Evolutionary conservation across 2,329 filamentous ascomycete genomes (phyloP).

Genomic region (Dactylellina drechsleri): DNA sequence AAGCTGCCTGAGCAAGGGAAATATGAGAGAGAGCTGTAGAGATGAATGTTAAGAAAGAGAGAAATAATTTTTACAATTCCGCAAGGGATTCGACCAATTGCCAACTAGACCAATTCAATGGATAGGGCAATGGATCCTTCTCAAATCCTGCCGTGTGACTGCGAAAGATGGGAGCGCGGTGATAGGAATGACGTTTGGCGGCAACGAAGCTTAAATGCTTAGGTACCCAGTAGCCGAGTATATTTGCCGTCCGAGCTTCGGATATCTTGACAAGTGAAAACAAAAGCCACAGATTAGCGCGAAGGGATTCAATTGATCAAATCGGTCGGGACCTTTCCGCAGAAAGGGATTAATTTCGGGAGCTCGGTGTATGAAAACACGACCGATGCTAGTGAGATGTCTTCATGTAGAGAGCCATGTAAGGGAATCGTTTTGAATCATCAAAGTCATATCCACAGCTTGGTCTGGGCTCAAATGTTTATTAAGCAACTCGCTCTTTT

Average conservation of each 20-base stretch:
- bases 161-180: neutral
- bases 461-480: constrained; percentile 8
- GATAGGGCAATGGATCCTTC: too few species aligned
- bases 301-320: constrained; percentile 17
- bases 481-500: constrained; percentile 38
- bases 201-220: constrained; percentile 26
- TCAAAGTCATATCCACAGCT: too few species aligned
- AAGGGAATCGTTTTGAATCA: too few species aligned
- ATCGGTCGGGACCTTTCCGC: constrained; percentile 22
- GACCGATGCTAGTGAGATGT: too few species aligned
- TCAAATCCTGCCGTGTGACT: constrained; percentile 3
- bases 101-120: too few species aligned
- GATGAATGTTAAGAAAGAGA: too few species aligned
- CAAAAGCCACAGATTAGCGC: constrained; percentile 8
- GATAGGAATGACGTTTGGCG: constrained; percentile 33
- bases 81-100: too few species aligned
- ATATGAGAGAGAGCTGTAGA: too few species aligned
- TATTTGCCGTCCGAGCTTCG: constrained; percentile 45
- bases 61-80: too few species aligned
- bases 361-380: constrained; percentile 1
- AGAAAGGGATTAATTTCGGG: constrained; percentile 1
- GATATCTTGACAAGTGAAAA: constrained; percentile 19
- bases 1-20: too few species aligned
- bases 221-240: constrained; percentile 31
- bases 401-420: too few species aligned